Evolutionary conservation across 2,329 filamentous ascomycete genomes (phyloP), one percentile per base, ranked within the genome.

Genomic region (Aspergillus oerlinghausenensis): DNA sequence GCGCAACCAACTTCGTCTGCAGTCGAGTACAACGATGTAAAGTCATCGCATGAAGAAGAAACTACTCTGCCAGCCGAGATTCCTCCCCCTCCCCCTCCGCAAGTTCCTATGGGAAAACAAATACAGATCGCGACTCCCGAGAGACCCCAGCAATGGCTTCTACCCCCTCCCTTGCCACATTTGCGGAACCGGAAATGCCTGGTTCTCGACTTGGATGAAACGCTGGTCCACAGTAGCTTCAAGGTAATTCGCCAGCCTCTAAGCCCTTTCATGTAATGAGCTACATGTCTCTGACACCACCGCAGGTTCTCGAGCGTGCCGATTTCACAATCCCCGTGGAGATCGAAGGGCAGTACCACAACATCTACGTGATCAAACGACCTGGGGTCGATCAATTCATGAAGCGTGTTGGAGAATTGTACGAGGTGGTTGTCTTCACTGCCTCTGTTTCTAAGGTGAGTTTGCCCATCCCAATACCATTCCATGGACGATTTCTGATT

Each of bases 281-380:
- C 49, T 25, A 14, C 25, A 6, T 23, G 25, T 25, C 28, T 11
- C 55, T 61, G 26, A 63, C 54, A 17, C 25, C 9, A 52, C 47
- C 54, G 10, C 69, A 97, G 92, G 94, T 97, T 65, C 82, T 99
- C 49, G 92, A 97, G 70, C 93, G 97, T 80, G 94, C 94, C 57
- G 94, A 99, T 75, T 97, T 99, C 72, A 99, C 94, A 5, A 97
- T 99, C 71, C 94, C 94, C 0, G 94, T 99, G 29, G 94, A 99
- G 70, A 99, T 99, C 62, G 94, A 99, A 79, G 94, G 94, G 55
- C 95, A 96, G 74, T 97, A 95, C 72, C 94, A 99, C 77, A 99
- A 99, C 69, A 95, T 99, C 54, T 99, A 99, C 72, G 94, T 99
- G 63, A 99, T 99, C 74, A 99, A 99, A 79, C 86, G 94, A 68